These are phyloP conservation scores for Aristolochia fimbriata DNA, from an alignment of 164 flowering plant genomes.

Conservation along the genomic window DNA sequence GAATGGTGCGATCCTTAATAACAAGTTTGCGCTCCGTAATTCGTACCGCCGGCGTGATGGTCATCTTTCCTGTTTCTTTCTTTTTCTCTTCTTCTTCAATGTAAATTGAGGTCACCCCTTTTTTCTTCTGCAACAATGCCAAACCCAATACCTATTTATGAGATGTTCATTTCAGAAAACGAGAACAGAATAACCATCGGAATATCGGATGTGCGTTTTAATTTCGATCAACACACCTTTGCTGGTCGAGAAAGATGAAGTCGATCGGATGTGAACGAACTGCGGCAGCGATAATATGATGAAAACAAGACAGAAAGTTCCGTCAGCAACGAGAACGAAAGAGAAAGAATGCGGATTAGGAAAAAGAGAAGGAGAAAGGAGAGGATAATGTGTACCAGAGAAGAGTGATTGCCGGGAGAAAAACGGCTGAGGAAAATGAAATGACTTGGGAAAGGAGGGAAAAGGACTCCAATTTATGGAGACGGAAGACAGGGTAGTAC, in stretches of 20 bases:
- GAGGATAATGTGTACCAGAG: background rate
- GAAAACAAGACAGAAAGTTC: constrained; percentile 1
- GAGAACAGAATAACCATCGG: background rate
- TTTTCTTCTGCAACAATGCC: background rate
- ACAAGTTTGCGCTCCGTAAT: constrained; percentile 55
- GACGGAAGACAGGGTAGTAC: background rate
- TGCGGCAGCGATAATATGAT: background rate
- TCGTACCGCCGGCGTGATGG: constrained; percentile 57
- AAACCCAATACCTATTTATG: background rate
- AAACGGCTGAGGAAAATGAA: background rate
- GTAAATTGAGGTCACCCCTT: constrained; percentile 13
- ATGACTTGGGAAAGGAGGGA: background rate
- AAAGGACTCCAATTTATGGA: background rate
- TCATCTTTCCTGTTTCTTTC: constrained; percentile 34
- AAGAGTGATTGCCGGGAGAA: constrained; percentile 4
- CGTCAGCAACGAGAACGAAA: background rate
- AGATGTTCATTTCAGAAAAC: background rate
- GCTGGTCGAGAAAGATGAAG: background rate
- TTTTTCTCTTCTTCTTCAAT: constrained; percentile 12
- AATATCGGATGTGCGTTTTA: background rate
- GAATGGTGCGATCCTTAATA: constrained; percentile 50
- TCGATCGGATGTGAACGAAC: background rate
- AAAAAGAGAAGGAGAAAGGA: background rate
- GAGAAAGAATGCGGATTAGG: constrained; percentile 1
- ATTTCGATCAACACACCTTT: background rate